These are phyloP conservation scores for Hyaloscypha hepaticicola DNA, from an alignment of 495 filamentous ascomycete genomes.

Conservation along the genomic window DNA sequence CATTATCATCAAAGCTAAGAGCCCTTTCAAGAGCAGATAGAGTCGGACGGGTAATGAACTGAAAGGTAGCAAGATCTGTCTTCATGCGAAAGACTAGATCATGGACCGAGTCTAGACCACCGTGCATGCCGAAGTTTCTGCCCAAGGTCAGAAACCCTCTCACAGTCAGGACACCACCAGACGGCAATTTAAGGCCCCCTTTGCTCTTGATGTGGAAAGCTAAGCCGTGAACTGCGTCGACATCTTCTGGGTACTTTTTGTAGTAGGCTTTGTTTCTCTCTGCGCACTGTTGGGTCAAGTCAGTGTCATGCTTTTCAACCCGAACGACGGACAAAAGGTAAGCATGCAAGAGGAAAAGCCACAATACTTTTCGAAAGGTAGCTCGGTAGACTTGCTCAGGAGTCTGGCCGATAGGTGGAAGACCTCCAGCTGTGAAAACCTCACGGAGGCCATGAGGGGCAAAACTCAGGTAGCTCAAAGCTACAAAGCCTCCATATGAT, in stretches of 20 bases:
- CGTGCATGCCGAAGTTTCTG: conserved; percentile 72
- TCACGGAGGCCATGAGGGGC: conserved; percentile 72
- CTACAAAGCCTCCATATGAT: conserved; percentile 88
- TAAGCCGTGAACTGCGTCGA: conserved; percentile 65
- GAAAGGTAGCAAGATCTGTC: conserved; percentile 68
- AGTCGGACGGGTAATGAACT: conserved; percentile 68
- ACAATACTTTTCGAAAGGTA: conserved; percentile 53
- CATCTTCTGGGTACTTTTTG: conserved; percentile 79
- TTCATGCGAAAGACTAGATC: conserved; percentile 65
- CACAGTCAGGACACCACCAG: conserved; percentile 66
- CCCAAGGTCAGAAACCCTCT: conserved; percentile 74
- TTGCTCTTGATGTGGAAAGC: conserved; percentile 59
- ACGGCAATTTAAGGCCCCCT: conserved; percentile 55
- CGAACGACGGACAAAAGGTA: not conserved
- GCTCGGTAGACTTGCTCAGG: conserved; percentile 75
- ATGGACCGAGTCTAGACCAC: conserved; percentile 68
- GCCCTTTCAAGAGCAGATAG: conserved; percentile 63
- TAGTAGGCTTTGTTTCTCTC: conserved; percentile 71
- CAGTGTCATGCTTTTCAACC: not conserved
- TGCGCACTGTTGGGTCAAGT: not conserved
- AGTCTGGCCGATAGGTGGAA: conserved; percentile 69
- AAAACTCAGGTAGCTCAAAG: conserved; percentile 57
- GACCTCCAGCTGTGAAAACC: conserved; percentile 78
- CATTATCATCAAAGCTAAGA: conserved; percentile 66
- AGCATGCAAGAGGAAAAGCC: not conserved